These are phyloP conservation scores for Phytophthora sansomeana DNA, from an alignment of 352 stramenopile species.

Conservation along the genomic window DNA sequence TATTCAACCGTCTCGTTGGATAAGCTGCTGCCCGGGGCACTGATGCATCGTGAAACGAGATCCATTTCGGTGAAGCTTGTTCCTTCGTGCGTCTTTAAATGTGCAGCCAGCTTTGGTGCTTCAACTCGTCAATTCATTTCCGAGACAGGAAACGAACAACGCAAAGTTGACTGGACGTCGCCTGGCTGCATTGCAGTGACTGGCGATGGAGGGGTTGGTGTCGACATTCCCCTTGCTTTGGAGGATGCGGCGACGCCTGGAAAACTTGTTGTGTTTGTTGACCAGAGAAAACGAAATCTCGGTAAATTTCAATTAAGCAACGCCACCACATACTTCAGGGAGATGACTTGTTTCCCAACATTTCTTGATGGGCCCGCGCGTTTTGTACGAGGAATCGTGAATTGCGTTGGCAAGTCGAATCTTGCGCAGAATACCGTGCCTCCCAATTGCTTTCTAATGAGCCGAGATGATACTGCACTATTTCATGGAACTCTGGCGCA, in stretches of 20 bases:
- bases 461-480: slow-evolving; percentile 25
- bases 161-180: slow-evolving; percentile 18
- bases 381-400: slow-evolving; percentile 19
- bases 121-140: slow-evolving; percentile 13
- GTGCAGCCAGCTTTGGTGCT: background rate
- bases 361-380: slow-evolving; percentile 11
- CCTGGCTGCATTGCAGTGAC: slow-evolving; percentile 39
- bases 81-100: slow-evolving; percentile 6
- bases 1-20: slow-evolving; percentile 29
- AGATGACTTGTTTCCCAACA: slow-evolving; percentile 3
- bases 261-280: slow-evolving; percentile 20
- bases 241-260: slow-evolving; percentile 30
- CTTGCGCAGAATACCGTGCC: slow-evolving; percentile 1
- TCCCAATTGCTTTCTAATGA: slow-evolving; percentile 23
- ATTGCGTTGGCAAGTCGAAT: slow-evolving; percentile 4
- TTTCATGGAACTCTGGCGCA: slow-evolving; percentile 42
- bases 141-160: background rate
- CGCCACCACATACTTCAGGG: slow-evolving; percentile 5
- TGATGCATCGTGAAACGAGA: slow-evolving; percentile 9
- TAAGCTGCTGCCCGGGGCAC: slow-evolving; percentile 18
- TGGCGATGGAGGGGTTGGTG: slow-evolving; percentile 26
- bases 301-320: slow-evolving; percentile 21
- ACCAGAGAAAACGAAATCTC: slow-evolving; percentile 19
- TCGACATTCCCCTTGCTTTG: slow-evolving; percentile 46
- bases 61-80: slow-evolving; percentile 21